Evolutionary conservation across 331 rosid species (phyloP), one percentile per base, ranked within the genome.

Genomic region (Dryas integrifolia): DNA sequence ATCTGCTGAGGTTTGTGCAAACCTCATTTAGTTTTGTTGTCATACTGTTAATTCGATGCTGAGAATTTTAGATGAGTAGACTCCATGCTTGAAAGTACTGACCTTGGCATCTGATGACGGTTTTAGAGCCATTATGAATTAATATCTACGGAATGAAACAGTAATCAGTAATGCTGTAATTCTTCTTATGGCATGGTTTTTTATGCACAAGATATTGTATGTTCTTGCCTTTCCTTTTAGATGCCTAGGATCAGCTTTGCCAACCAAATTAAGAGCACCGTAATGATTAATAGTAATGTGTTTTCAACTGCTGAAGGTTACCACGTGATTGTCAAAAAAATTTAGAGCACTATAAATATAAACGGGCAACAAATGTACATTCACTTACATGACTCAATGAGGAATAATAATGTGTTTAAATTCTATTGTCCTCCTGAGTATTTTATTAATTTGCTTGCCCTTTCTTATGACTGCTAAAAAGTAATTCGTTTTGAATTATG

Each of bases 1-100:
- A 56, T 87, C 97, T 86, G 88, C 89, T 61, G 99, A 95, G 99
- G 99, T 95, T 41, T 81, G 93, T 87, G 39, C 52, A 53, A 65
- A 60, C 12, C 24, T 9, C 7, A 50, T 61, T 26, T 18, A 9
- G 7, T 41, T 76, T 50, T 50, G 6, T 21, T 9, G 14, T 41
- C 11, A 45, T 16, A 39, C 11, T 11, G 65, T 21, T 50, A 58
- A 8, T 24, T 45, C 12, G 18, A 26, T 53, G 5, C 21, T 7
- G 41, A 39, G 13, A 53, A 5, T 4, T 56, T 18, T 49, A 4
- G 50, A 9, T 30, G 48, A 47, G 11, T 16, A 44, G 26, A 68
- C 46, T 67, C 66, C 39, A 18, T 61, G 74, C 10, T 39, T 53
- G 56, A 57, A 55, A 43, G 13, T 9, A 26, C 57, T 12, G 48